Evolutionary conservation across 257 asterid genomes (phyloP).

Genomic region (Henckelia pumila): DNA sequence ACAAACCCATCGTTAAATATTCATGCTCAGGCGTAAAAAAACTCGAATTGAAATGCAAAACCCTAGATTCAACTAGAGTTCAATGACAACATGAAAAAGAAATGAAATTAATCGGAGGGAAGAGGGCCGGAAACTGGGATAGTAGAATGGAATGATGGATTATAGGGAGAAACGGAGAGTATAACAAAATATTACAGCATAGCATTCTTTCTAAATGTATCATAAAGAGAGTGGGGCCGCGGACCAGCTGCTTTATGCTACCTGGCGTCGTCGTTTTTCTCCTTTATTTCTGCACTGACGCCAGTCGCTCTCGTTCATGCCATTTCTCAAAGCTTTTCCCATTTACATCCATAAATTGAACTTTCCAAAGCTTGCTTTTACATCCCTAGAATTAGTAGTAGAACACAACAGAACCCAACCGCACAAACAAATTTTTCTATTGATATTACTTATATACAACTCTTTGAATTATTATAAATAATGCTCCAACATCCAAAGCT

Average conservation of each 20-base stretch:
- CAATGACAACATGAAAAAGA: conserved; percentile 23
- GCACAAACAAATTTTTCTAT: too few relatives aligned
- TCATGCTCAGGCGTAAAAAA: conserved; percentile 23
- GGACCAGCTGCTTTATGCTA: background rate
- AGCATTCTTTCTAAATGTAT: conserved; percentile 3
- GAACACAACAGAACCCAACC: too few relatives aligned
- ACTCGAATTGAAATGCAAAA: conserved; percentile 28
- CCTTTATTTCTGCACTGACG: background rate
- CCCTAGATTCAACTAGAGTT: conserved; percentile 31
- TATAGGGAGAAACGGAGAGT: background rate
- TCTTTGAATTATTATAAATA: too few relatives aligned
- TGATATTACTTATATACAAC: too few relatives aligned
- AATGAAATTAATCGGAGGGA: conserved; percentile 23
- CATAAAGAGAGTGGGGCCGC: background rate
- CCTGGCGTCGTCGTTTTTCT: background rate
- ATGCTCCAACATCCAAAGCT: too few relatives aligned
- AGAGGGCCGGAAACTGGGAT: conserved; percentile 21
- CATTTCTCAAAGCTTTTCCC: background rate
- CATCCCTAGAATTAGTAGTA: too few relatives aligned
- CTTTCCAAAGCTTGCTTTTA: too few relatives aligned
- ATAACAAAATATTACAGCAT: conserved; percentile 26
- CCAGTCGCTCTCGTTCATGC: background rate
- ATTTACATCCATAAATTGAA: too few relatives aligned
- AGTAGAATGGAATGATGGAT: conserved; percentile 5
- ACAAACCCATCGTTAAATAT: conserved; percentile 28